Evolutionary conservation across 345 rosid genomes (phyloP), one percentile per base, ranked within the genome.

Genomic region (Barbarea vulgaris): DNA sequence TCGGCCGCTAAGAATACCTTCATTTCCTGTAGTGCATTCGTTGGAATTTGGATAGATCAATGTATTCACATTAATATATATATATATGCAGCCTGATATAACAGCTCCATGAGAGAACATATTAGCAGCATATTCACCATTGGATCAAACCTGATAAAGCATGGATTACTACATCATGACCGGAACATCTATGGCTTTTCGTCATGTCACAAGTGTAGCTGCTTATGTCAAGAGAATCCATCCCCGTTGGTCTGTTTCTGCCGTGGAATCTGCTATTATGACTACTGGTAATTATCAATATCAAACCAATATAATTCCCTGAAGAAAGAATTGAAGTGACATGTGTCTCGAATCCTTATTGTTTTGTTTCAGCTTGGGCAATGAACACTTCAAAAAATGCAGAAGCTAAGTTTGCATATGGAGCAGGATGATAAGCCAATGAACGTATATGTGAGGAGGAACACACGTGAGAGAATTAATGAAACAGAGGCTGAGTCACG

Each of bases 171-270:
- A 71, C 50, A 65, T 72, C 77, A 48, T 64, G 77, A 47, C 91
- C 5, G 96, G 93, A 12, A 88, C 96, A 57, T 90, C 93, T 36
- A 87, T 86, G 91, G 83, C 93, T 66, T 83, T 87, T 55, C 93
- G 91, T 25, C 96, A 90, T 61, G 81, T 87, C 22, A 82, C 89
- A 0, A 93, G 96, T 67, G 83, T 87, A 14, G 93, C 87, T 28
- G 79, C 90, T 13, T 81, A 81, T 69, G 65, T 83, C 57, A 81
- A 83, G 51, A 61, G 81, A 14, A 58, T 76, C 47, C 83, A 52
- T 66, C 81, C 84, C 17, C 56, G 60, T 21, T 85, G 82, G 88
- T 79, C 86, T 7, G 75, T 90, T 18, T 76, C 95, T 9, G 88
- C 90, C 7, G 52, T 87, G 60, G 85, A 83, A 83, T 89, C 95